phyloP scores from a whole-genome alignment of 2,329 filamentous ascomycete species.

The Septoria petroselini region DNA sequence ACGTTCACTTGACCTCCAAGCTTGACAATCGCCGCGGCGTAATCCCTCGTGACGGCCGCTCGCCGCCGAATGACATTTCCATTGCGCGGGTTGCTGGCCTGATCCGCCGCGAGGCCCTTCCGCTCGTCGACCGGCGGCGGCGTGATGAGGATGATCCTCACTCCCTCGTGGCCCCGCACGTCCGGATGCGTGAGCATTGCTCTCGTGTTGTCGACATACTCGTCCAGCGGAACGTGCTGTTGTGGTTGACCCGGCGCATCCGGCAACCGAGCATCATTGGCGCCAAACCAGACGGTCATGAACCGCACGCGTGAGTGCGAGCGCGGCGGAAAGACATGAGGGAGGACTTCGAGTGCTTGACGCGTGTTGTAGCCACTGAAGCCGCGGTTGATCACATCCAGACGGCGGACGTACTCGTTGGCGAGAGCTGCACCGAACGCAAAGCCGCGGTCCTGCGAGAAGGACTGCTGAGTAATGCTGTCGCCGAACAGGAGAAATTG shows the following conservation, averaged over 20 bases:
- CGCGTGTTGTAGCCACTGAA: slow-evolving; percentile 80
- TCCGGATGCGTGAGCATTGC: slow-evolving; percentile 69
- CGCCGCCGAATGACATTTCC: slow-evolving; percentile 45
- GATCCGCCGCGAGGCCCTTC: slow-evolving; percentile 20
- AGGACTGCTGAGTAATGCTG: slow-evolving; percentile 73
- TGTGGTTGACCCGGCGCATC: slow-evolving; percentile 52
- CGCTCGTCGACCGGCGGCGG: slow-evolving; percentile 58
- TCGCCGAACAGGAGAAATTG: slow-evolving; percentile 78
- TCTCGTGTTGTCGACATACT: slow-evolving; percentile 70
- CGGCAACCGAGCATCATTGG: slow-evolving; percentile 79
- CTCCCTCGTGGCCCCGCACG: slow-evolving; percentile 65
- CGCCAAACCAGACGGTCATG: slow-evolving; percentile 67
- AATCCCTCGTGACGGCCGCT: slow-evolving; percentile 61
- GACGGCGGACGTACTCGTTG: slow-evolving; percentile 65
- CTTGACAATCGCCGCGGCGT: slow-evolving; percentile 62
- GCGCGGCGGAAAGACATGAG: slow-evolving; percentile 67
- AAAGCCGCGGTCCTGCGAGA: slow-evolving; percentile 61
- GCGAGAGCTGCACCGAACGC: slow-evolving; percentile 71
- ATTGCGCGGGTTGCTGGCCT: slow-evolving; percentile 18
- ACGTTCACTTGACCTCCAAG: slow-evolving; percentile 57
- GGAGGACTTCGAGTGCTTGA: slow-evolving; percentile 67
- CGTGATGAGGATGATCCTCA: slow-evolving; percentile 70
- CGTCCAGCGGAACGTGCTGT: slow-evolving; percentile 77
- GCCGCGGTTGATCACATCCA: slow-evolving; percentile 87
- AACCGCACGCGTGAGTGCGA: slow-evolving; percentile 62